Base-by-base conservation (phyloP, 108 stramenopile species). In the Mayamaea pseudoterrestris region DNA sequence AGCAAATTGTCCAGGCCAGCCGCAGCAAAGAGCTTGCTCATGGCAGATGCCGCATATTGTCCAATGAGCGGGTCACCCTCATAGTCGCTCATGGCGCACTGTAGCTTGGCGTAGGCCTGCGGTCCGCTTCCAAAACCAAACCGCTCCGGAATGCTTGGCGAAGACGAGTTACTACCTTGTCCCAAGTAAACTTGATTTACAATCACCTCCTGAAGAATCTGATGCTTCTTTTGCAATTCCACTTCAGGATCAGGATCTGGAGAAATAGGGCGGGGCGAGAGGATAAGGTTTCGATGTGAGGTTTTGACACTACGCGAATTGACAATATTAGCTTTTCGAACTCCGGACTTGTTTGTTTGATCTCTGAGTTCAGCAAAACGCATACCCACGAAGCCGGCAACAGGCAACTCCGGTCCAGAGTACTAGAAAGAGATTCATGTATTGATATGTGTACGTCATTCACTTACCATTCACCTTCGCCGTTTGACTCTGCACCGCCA, bases 51-150 rank as follows among this genome's bases (percentile, higher is more conserved):
- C 17, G 83, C 74, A 56, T 92, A 92, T 58, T 92, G 80, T 42
- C 64, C 50, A 7, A 86, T 73, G 37, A 92, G 50, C 5, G 90
- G 90, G 69, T 92, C 90, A 25, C 54, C 66, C 67, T 92, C 85
- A 54, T 85, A 78, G 27, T 88, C 83, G 9, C 79, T 76, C 74
- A 93, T 74, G 43, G 70, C 67, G 49, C 73, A 67, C 63, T 93
- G 90, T 74, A 93, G 66, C 9, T 47, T 46, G 2, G 87, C 83
- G 48, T 93, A 93, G 6, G 83, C 90, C 36, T 78, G 54, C 18
- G 72, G 67, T 18, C 80, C 81, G 6, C 50, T 40, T 1, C 71
- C 83, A 63, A 84, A 91, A 22, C 90, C 90, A 30, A 58, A 57
- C 52, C 80, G 80, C 49, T 78, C 53, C 17, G 79, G 69, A 3